Evolutionary conservation across 176 grass and related monocot species (phyloP), one percentile per base, ranked within the genome.

Genomic region (Juncus inflexus): DNA sequence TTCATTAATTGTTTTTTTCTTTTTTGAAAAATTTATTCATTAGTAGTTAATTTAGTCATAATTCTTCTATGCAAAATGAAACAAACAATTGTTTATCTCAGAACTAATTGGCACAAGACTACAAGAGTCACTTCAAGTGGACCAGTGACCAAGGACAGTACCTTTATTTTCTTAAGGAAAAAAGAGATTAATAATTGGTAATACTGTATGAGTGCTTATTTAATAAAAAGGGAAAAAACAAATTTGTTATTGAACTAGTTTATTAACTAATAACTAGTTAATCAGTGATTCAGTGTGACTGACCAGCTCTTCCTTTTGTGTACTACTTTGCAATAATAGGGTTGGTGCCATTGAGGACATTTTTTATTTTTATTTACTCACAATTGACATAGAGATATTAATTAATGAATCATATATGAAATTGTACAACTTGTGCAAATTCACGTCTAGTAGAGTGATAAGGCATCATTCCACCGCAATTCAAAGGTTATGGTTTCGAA

Each of bases 81-180:
- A 0, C 19, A 28, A 28, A 28, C 19, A 28, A 28, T 47, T 47
- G 43, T 47, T 47, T 47, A 47, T 47, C 4, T 47, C 43, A 47
- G 43, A 47, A 47, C 9, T 47, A 47, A 47, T 47, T 47, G 43
- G 43, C 9, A 6, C 6, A 47, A 45, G 42, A 45, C 42, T 71
- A 71, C 67, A 59, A 71, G 68, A 36, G 54, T 60, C 39, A 60
- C 68, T 58, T 71, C 54, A 35, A 58, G 68, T 47, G 67, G 68
- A 60, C 68, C 53, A 28, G 1, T 59, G 68, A 59, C 40, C 11
- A 59, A 45, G 9, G 52, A 58, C 13, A 58, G 38, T 71, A 58
- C 68, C 37, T 40, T 60, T 71, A 58, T 58, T 43, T 71, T 71
- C 28, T 59, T 37, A 71, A 71, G 40, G 37, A 59, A 71, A 71